Evolutionary conservation across 2,329 filamentous ascomycete species (phyloP), one percentile per base, ranked within the genome.

Genomic region (Exophiala aquamarina): DNA sequence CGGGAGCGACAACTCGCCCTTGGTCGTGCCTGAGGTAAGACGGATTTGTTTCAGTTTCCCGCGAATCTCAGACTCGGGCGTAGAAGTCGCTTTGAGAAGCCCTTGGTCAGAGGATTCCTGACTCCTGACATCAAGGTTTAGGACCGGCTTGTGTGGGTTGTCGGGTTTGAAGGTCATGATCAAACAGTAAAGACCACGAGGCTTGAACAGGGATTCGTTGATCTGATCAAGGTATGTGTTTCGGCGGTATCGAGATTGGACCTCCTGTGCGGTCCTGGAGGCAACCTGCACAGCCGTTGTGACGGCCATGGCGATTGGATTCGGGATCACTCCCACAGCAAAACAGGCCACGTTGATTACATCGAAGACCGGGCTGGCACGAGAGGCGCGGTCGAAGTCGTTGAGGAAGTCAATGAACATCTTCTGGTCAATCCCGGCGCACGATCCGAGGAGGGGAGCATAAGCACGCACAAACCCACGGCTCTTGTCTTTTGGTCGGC

Each of bases 141-240:
- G 18, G 34, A 56, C 18, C 4, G 50, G 58, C 13, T 64, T 57
- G 14, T 57, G 47, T 0, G 60, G 51, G 3, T 71, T 42, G 34
- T 50, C 67, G 0, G 74, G 72, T 41, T 74, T 74, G 65, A 70
- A 81, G 1, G 75, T 75, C 64, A 83, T 72, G 29, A 84, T 67
- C 15, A 79, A 65, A 49, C 70, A 74, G 61, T 74, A 78, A 0
- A 83, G 68, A 0, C 80, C 80, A 2, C 71, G 71, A 0, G 81
- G 79, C 37, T 69, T 71, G 61, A 84, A 84, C 49, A 81, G 73
- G 3, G 76, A 68, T 7, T 73, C 67, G 56, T 83, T 84, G 56
- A 81, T 70, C 28, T 68, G 63, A 54, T 81, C 72, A 13, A 84
- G 69, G 58, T 79, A 83, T 0, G 60, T 65, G 55, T 81, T 82